Percentiles rank a stretch among this genome's conserved stretches.
Evolutionary conservation across 2,329 filamentous ascomycete genomes (phyloP).

Genomic region (Penicillium sp.): DNA sequence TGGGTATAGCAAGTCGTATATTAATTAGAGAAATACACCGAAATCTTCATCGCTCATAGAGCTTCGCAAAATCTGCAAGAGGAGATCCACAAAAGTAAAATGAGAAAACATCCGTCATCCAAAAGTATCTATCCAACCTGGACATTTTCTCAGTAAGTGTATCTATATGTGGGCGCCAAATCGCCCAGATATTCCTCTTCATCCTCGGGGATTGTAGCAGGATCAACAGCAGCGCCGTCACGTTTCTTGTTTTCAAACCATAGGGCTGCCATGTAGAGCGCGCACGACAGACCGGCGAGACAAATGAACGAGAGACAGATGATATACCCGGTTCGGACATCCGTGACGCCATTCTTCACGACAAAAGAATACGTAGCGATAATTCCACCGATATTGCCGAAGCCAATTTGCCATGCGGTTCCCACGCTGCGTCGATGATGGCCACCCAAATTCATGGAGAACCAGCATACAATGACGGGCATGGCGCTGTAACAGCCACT

Average conservation of each 20-base stretch:
- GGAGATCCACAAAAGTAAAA: background rate
- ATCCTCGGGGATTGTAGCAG: conserved; percentile 26
- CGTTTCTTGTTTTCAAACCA: conserved; percentile 43
- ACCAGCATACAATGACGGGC: conserved; percentile 83
- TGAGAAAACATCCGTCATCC: background rate
- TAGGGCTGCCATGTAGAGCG: conserved; percentile 38
- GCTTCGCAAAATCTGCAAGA: background rate
- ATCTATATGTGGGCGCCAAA: conserved; percentile 43
- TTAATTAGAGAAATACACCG: background rate
- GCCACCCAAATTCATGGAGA: conserved; percentile 73
- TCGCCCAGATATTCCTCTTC: conserved; percentile 42
- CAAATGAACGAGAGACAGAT: conserved; percentile 74
- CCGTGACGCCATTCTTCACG: conserved; percentile 60
- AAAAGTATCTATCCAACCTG: background rate
- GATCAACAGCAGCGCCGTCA: conserved; percentile 30
- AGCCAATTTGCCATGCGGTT: conserved; percentile 73
- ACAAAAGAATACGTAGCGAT: conserved; percentile 72
- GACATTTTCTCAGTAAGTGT: conserved; percentile 30
- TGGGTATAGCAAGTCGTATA: background rate
- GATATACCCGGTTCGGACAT: conserved; percentile 69
- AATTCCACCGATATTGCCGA: conserved; percentile 76
- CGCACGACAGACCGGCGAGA: conserved; percentile 58
- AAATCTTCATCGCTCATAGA: background rate
- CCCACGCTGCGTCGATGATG: conserved; percentile 70
- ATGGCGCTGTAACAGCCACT: conserved; percentile 82